Evolutionary conservation across 2,329 filamentous ascomycete genomes (phyloP).

Genomic region (Colletotrichum filicis): DNA sequence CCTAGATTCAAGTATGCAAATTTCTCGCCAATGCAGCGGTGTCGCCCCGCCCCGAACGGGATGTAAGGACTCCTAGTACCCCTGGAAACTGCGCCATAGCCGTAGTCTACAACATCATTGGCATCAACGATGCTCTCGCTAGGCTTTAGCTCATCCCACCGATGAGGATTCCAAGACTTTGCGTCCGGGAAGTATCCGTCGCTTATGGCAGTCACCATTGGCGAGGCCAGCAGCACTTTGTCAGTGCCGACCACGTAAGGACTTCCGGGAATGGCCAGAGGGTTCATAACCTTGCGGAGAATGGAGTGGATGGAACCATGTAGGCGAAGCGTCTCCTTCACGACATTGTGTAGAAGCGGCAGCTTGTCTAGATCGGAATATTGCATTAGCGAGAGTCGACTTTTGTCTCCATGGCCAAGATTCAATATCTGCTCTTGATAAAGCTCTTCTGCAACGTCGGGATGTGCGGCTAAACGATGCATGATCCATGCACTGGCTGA

Average conservation of each 20-base stretch:
- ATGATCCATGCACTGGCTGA: slow-evolving; percentile 83
- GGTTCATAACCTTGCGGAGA: not conserved
- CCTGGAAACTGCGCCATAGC: not conserved
- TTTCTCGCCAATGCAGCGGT: not conserved
- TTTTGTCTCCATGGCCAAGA: slow-evolving; percentile 40
- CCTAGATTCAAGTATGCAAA: not conserved
- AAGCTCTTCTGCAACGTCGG: slow-evolving; percentile 74
- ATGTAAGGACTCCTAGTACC: not conserved
- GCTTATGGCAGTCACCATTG: slow-evolving; percentile 54
- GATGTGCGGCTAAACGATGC: slow-evolving; percentile 76
- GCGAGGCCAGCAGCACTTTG: slow-evolving; percentile 55
- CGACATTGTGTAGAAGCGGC: slow-evolving; percentile 37
- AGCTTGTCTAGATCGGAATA: not conserved
- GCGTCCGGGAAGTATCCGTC: slow-evolving; percentile 66
- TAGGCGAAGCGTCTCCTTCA: slow-evolving; percentile 78
- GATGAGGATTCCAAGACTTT: not conserved
- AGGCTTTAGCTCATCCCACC: not conserved
- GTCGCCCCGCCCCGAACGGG: not conserved
- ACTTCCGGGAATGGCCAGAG: not conserved
- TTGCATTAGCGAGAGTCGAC: not conserved
- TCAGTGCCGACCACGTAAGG: slow-evolving; percentile 52
- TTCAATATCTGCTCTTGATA: slow-evolving; percentile 52
- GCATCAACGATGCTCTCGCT: not conserved
- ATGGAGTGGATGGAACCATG: slow-evolving; percentile 65
- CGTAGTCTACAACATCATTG: not conserved